Base-by-base conservation (phyloP, 345 rosid species). In the Gynandropsis gynandra region DNA sequence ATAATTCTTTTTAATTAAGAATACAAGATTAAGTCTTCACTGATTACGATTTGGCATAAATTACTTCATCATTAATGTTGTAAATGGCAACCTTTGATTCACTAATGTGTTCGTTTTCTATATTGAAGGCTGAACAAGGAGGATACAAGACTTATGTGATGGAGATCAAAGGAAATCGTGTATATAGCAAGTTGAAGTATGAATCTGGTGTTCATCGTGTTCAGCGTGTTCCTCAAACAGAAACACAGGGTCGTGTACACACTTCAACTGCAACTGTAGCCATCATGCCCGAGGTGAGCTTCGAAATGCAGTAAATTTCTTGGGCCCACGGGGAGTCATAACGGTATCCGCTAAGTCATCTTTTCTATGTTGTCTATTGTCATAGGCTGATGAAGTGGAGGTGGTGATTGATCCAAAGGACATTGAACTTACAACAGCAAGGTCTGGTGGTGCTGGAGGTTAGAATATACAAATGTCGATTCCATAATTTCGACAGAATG, bases 391-490 rank as follows among this genome's bases (percentile, higher is more conserved):
- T 77, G 98, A 90, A 75, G 96, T 90, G 41, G 95, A 90, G 61
- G 87, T 90, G 50, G 93, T 74, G 63, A 87, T 90, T 71, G 98
- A 87, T 47, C 95, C 98, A 32, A 82, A 84, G 60, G 98, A 90
- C 47, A 79, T 82, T 70, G 98, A 87, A 73, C 93, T 92, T 59
- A 79, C 96, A 45, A 77, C 96, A 35, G 88, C 98, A 50, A 79
- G 96, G 76, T 77, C 98, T 42, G 98, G 98, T 45, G 98, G 98
- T 17, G 95, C 95, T 71, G 98, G 96, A 79, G 96, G 95, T 87
- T 72, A 66, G 61, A 54, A 59, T 47, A n/a, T 43, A 9, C 40
- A 21, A 13, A 39, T 41, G 15, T 60, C 59, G 50, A 36, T 18
- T 14, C 36, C 12, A 14, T 11, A 15, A 19, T 48, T 37, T 38